These are phyloP conservation scores for Trypanosoma theileri DNA, from an alignment of 208 protist species.

Conservation along the genomic window DNA sequence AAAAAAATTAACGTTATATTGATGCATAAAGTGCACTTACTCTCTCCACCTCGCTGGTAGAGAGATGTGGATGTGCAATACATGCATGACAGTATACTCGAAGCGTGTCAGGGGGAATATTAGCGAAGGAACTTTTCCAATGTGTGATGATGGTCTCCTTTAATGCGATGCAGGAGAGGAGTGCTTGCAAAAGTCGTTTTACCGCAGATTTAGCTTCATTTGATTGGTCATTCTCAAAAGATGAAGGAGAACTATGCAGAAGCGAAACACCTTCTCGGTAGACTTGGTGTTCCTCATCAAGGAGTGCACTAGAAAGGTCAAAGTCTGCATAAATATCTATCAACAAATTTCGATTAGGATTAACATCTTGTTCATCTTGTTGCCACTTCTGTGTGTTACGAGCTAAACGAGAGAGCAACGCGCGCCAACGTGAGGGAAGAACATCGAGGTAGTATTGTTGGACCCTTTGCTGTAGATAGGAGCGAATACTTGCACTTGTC, in stretches of 20 bases:
- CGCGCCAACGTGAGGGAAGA: conserved; percentile 24
- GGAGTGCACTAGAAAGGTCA: conserved; percentile 31
- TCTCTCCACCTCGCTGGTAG: conserved; percentile 28
- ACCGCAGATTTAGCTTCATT: not conserved
- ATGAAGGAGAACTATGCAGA: no score
- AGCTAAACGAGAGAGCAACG: conserved; percentile 42
- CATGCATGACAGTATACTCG: conserved; percentile 64
- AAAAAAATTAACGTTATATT: not conserved
- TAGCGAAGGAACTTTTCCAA: conserved; percentile 30
- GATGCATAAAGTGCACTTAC: conserved; percentile 14
- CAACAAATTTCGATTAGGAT: not conserved
- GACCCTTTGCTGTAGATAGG: conserved; percentile 16
- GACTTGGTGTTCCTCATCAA: conserved; percentile 49
- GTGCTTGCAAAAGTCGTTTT: conserved; percentile 31
- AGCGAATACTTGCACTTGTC: not conserved
- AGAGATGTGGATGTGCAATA: conserved; percentile 36
- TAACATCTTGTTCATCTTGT: conserved; percentile 1
- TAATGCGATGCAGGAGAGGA: conserved; percentile 39
- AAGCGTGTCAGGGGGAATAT: conserved; percentile 48
- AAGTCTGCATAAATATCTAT: conserved; percentile 39
- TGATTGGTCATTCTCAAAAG: no score
- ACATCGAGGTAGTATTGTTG: conserved; percentile 18
- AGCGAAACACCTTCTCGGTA: conserved; percentile 34
- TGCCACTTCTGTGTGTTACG: conserved; percentile 39
- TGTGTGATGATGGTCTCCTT: conserved; percentile 55